Evolutionary conservation across 2,329 filamentous ascomycete species (phyloP).

Genomic region (Metarhizium rileyi): DNA sequence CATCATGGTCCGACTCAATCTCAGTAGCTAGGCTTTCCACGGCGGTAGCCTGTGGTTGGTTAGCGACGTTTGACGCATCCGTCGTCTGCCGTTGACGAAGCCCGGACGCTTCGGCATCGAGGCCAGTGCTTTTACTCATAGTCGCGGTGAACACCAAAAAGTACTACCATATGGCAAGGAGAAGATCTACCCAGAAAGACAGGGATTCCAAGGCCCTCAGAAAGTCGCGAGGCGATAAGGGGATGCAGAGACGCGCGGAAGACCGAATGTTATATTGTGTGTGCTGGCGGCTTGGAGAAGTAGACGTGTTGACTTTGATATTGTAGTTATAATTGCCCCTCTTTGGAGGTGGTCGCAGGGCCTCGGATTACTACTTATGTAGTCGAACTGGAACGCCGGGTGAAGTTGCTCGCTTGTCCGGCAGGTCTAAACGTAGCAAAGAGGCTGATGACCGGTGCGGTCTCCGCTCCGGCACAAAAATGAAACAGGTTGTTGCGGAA

Average conservation of each 20-base stretch:
- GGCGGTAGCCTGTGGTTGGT: background rate
- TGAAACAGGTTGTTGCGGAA: background rate
- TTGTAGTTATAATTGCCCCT: background rate
- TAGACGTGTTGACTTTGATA: background rate
- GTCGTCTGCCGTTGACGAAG: conserved; percentile 5
- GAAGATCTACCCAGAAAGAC: background rate
- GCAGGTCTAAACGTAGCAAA: background rate
- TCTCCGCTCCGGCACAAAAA: background rate
- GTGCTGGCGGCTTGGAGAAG: background rate
- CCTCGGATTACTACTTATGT: background rate
- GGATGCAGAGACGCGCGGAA: background rate
- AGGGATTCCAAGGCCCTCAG: background rate
- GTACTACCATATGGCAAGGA: background rate
- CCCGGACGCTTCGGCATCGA: conserved; percentile 3
- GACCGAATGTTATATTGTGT: conserved; percentile 1
- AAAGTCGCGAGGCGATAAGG: background rate
- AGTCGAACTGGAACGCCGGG: background rate
- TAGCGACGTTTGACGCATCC: background rate
- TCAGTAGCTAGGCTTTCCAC: background rate
- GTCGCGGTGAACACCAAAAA: background rate
- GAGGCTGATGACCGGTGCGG: background rate
- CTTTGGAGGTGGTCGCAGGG: background rate
- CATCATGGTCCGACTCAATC: conserved; percentile 4
- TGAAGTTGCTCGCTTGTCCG: conserved; percentile 6
- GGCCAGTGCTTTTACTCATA: background rate